Evolutionary conservation across 2,329 filamentous ascomycete species (phyloP), one percentile per base, ranked within the genome.

Genomic region (Pseudogymnoascus sp.): DNA sequence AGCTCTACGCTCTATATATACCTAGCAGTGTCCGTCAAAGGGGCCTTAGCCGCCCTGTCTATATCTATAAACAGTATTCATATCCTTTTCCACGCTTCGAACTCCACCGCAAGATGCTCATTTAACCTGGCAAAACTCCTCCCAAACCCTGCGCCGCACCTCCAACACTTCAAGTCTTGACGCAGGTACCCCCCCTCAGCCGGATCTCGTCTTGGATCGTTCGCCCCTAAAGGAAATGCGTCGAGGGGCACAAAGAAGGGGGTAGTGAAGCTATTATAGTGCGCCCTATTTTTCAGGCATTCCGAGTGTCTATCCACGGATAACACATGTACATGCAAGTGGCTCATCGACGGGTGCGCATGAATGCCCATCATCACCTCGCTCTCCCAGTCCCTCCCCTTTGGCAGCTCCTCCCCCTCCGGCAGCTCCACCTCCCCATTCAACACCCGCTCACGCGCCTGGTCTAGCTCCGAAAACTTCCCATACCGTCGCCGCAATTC

Each of bases 211-310:
- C 91, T 78, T 53, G 77, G 74, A 73, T 96, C 91, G 62, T 87
- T 83, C 26, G 78, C 66, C 0, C 81, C 79, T 31, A 97, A 77
- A 4, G 95, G 93, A 60, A 97, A 93, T 65, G 93, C 89, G 21
- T 86, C 86, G 26, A 97, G 71, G 15, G 82, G 80, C 11, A 97
- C 83, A 21, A 99, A 84, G 73, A 97, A 99, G 3, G 84, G 83
- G 61, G 93, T 96, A 33, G 84, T 86, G 76, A 97, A 97, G 67
- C 89, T 95, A 72, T 95, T 91, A 77, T 97, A 97, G 76, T 97
- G 95, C 74, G 92, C 93, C 67, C 86, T 82, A 72, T 93, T 87
- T 76, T 88, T 90, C 75, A 97, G 68, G 53, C 81, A 82, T 10
- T 83, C 81, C 38, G 88, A 91, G 69, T 85, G 81, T 80, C 90